Percentiles rank a stretch among this genome's conserved stretches.
phyloP scores from a whole-genome alignment of 169 alveolate genomes.

The Plasmodium relictum region DNA sequence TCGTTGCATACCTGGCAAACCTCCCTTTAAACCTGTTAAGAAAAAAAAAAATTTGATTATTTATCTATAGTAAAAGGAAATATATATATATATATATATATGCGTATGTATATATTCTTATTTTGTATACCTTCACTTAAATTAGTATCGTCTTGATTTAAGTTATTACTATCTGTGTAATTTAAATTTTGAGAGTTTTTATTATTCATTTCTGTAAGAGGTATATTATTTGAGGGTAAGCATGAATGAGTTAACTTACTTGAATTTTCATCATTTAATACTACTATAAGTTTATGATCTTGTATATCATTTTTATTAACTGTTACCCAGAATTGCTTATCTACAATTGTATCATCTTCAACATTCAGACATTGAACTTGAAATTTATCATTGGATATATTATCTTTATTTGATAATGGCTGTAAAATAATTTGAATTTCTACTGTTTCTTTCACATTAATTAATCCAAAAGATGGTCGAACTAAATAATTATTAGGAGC shows the following conservation, averaged over 20 bases:
- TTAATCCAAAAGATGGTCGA: slow-evolving; percentile 89
- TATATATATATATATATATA: slow-evolving; percentile 14
- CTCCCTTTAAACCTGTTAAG: slow-evolving; percentile 81
- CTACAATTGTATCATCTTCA: slow-evolving; percentile 85
- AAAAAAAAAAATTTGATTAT: slow-evolving; percentile 8
- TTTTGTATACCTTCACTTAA: slow-evolving; percentile 25
- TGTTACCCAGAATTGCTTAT: slow-evolving; percentile 89
- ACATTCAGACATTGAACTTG: slow-evolving; percentile 87
- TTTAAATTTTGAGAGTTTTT: slow-evolving; percentile 81
- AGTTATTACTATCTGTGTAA: slow-evolving; percentile 82
- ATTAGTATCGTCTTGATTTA: slow-evolving; percentile 70
- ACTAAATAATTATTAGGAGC: slow-evolving; percentile 92
- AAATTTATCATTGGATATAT: slow-evolving; percentile 87
- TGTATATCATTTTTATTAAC: slow-evolving; percentile 86
- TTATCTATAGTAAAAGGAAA: not conserved
- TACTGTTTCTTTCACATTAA: slow-evolving; percentile 86
- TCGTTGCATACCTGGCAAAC: slow-evolving; percentile 77
- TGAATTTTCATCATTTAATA: slow-evolving; percentile 85
- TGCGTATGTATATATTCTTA: not conserved
- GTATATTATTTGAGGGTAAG: slow-evolving; percentile 82
- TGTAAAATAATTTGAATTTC: slow-evolving; percentile 90
- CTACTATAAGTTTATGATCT: slow-evolving; percentile 89
- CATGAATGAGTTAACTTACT: slow-evolving; percentile 80
- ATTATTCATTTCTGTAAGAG: slow-evolving; percentile 83
- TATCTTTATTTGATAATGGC: slow-evolving; percentile 89